Conservation (phyloP, 352 stramenopile genomes). For the Pythium apleroticum region DNA sequence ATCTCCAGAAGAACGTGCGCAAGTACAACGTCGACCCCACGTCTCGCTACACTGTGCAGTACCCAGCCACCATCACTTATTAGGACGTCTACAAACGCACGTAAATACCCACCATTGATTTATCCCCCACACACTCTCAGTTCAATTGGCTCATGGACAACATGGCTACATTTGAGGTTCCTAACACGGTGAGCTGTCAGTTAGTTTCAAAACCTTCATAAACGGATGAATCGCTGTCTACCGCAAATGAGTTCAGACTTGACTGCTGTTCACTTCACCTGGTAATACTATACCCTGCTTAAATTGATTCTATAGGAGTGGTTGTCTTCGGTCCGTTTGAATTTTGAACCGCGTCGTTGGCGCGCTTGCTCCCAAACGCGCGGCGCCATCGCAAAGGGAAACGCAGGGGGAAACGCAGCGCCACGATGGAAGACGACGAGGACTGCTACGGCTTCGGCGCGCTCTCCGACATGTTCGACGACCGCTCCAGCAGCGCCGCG, state of each 20-base stretch:
- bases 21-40: slow-evolving; percentile 80
- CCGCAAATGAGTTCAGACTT: no score
- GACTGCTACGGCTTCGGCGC: slow-evolving; percentile 72
- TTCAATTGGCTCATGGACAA: not conserved
- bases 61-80: slow-evolving; percentile 36
- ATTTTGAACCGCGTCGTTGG: slow-evolving; percentile 29
- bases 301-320: slow-evolving; percentile 2
- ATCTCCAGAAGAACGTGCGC: slow-evolving; percentile 80
- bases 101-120: slow-evolving; percentile 10
- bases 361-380: slow-evolving; percentile 1
- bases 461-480: slow-evolving; percentile 60
- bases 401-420: slow-evolving; percentile 18
- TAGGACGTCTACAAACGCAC: slow-evolving; percentile 3
- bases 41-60: slow-evolving; percentile 79
- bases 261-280: not conserved
- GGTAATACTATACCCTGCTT: slow-evolving; percentile 6
- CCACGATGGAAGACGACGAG: slow-evolving; percentile 54
- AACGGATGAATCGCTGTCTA: not conserved
- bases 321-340: slow-evolving; percentile 17
- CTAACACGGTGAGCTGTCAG: not conserved
- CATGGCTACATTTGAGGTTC: not conserved
- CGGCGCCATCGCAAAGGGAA: not conserved
- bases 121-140: not conserved
- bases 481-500: not conserved
- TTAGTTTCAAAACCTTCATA: not conserved